phyloP scores from a whole-genome alignment of 78 protist species.

The Dictyostelium citrinum region DNA sequence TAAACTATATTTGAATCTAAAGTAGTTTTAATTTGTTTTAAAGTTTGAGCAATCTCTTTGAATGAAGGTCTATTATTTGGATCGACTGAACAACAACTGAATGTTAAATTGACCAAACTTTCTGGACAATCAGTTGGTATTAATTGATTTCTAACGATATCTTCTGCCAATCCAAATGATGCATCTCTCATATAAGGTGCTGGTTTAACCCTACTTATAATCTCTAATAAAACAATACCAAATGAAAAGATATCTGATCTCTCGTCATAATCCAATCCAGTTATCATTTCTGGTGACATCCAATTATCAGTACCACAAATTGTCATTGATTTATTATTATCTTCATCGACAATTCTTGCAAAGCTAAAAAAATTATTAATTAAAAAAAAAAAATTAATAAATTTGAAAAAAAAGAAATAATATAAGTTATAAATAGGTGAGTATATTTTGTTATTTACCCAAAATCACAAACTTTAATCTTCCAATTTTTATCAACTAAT shows the following conservation, averaged over 20 bases:
- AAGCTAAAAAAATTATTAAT: neutral
- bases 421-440: no score
- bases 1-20: constrained; percentile 2
- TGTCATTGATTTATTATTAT: constrained; percentile 62
- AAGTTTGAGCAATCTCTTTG: neutral
- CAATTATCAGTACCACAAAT: constrained; percentile 81
- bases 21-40: constrained; percentile 1
- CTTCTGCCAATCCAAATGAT: constrained; percentile 22
- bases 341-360: constrained; percentile 77
- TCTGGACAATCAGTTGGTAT: constrained; percentile 50
- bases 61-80: constrained; percentile 65
- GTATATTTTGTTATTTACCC: neutral
- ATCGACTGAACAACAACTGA: constrained; percentile 22
- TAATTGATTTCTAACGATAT: constrained; percentile 25
- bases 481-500: constrained; percentile 41
- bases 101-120: constrained; percentile 17
- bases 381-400: no score
- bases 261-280: constrained; percentile 66
- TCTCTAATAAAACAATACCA: constrained; percentile 54
- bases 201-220: constrained; percentile 66
- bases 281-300: constrained; percentile 76
- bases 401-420: no score
- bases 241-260: constrained; percentile 71
- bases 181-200: constrained; percentile 60
- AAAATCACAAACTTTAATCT: constrained; percentile 69